These are phyloP conservation scores for Lepidium africanum DNA, from an alignment of 345 rosid genomes.

Conservation along the genomic window DNA sequence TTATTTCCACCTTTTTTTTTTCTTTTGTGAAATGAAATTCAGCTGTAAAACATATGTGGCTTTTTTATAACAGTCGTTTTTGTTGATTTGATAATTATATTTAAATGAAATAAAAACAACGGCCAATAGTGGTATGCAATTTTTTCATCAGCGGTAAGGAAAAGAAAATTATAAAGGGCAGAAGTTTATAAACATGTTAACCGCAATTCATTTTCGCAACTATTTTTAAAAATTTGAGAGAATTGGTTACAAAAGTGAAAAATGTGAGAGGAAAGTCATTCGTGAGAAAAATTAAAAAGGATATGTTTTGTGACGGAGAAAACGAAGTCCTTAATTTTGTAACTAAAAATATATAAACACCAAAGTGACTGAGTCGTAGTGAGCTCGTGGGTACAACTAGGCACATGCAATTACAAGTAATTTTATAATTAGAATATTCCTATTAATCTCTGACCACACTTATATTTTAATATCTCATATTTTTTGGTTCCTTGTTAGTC, in stretches of 20 bases:
- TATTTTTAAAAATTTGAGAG: too few relatives aligned
- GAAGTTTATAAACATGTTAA: too few relatives aligned
- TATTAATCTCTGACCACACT: background rate
- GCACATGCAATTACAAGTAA: background rate
- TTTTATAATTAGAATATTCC: background rate
- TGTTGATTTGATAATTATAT: background rate
- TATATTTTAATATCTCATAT: background rate
- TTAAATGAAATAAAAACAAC: background rate
- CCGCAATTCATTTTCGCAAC: too few relatives aligned
- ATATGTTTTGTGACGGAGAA: background rate
- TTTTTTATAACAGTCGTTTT: background rate
- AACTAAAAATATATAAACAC: background rate
- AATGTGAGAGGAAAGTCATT: too few relatives aligned
- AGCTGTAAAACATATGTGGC: slow-evolving; percentile 4
- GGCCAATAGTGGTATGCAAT: background rate
- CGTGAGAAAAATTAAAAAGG: too few relatives aligned
- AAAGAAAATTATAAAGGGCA: too few relatives aligned
- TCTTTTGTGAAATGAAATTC: background rate
- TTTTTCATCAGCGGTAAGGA: too few relatives aligned
- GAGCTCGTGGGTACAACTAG: slow-evolving; percentile 13
- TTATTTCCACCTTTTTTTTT: background rate
- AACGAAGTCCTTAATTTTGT: background rate
- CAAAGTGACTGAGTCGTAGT: slow-evolving; percentile 10
- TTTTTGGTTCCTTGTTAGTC: background rate
- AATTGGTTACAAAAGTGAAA: too few relatives aligned